A percentile compares a stretch with the other conserved stretches of the same genome.
Evolutionary conservation across 1,284 basidiomycete species (phyloP).

Genomic region (Quambalaria eucalypti): DNA sequence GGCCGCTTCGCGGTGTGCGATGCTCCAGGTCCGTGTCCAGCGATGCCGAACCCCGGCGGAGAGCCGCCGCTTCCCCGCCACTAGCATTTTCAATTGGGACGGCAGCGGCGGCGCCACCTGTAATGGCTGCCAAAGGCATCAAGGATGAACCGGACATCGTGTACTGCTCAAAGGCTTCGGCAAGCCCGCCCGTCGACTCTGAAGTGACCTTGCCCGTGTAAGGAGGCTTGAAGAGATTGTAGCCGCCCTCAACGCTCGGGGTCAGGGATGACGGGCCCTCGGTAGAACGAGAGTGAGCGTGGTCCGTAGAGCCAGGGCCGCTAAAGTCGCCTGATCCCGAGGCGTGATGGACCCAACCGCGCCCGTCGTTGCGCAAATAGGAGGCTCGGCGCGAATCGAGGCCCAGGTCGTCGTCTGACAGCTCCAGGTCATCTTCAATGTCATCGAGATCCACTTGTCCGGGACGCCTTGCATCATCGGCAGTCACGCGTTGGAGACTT

Average conservation of each 20-base stretch:
- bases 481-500: no score
- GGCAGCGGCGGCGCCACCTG: background rate
- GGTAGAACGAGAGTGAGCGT: background rate
- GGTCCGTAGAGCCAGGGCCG: background rate
- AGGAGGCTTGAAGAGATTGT: conserved; percentile 38
- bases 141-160: no score
- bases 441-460: conserved; percentile 17
- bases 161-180: background rate
- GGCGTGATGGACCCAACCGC: conserved; percentile 20
- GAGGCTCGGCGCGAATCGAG: conserved; percentile 10
- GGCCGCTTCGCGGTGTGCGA: background rate
- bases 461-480: no score
- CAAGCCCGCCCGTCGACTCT: background rate
- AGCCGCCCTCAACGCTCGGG: conserved; percentile 36
- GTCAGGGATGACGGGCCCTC: conserved; percentile 22
- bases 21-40: background rate
- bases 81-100: background rate
- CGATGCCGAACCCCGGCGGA: conserved; percentile 1
- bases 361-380: conserved; percentile 22
- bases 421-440: conserved; percentile 23
- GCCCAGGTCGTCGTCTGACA: conserved; percentile 30
- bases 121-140: conserved; percentile 1
- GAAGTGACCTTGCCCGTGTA: conserved; percentile 7
- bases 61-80: conserved; percentile 5
- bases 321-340: background rate